A percentile compares a stretch with the other conserved stretches of the same genome.
Evolutionary conservation across 805 yeast genomes (phyloP).

Genomic region (Suhomyces sp.): DNA sequence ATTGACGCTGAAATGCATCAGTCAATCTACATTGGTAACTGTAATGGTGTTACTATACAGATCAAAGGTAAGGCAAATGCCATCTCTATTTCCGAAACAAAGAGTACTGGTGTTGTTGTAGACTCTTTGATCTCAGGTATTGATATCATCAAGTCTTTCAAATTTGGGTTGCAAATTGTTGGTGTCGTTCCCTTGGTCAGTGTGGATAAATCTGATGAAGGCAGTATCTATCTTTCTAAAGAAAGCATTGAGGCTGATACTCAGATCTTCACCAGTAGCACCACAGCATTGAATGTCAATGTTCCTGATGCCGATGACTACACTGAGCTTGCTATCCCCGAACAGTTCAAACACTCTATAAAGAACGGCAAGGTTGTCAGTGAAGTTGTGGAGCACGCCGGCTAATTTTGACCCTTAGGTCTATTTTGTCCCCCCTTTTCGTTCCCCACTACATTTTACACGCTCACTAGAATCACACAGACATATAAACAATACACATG

Average conservation of each 20-base stretch:
- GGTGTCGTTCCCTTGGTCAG: conserved; percentile 82
- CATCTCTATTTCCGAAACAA: conserved; percentile 71
- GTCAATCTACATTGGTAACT: conserved; percentile 83
- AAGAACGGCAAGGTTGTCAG: conserved; percentile 60
- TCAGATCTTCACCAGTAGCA: conserved; percentile 75
- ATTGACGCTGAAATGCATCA: conserved; percentile 84
- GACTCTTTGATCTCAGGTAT: conserved; percentile 85
- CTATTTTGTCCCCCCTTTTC: not conserved
- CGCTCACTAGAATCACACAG: not conserved
- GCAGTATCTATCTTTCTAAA: conserved; percentile 72
- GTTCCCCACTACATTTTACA: too few species aligned
- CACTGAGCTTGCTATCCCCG: conserved; percentile 83
- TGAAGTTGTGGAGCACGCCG: conserved; percentile 79
- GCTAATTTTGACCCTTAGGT: conserved; percentile 33
- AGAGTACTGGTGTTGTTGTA: conserved; percentile 70
- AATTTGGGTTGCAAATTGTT: conserved; percentile 80
- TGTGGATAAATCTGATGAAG: conserved; percentile 86
- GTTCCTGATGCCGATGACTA: conserved; percentile 74
- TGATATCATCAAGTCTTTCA: conserved; percentile 77
- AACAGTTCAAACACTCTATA: conserved; percentile 79
- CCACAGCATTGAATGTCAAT: conserved; percentile 83
- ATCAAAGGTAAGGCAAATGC: conserved; percentile 91
- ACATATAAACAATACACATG: not conserved
- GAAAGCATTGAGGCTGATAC: conserved; percentile 62
- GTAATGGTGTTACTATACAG: conserved; percentile 70